Evolutionary conservation across 108 stramenopile genomes (phyloP).

Genomic region (Stephanodiscus minutulus): DNA sequence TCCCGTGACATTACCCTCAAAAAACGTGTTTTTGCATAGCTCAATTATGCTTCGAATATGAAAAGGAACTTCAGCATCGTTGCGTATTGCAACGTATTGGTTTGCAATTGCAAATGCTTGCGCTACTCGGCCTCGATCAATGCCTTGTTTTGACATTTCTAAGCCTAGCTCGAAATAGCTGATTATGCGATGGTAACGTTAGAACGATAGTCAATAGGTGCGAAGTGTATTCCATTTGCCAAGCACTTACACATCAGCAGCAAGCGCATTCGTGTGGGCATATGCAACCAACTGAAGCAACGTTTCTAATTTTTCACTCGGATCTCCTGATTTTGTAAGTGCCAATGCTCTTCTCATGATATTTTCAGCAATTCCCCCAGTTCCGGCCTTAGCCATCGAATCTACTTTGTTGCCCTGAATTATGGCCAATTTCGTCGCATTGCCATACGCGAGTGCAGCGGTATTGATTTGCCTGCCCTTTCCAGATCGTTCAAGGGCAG

Average conservation of each 20-base stretch:
- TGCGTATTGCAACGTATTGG: conserved; percentile 35
- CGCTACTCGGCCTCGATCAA: conserved; percentile 16
- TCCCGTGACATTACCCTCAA: conserved; percentile 18
- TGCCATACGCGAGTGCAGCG: conserved; percentile 46
- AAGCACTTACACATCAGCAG: conserved; percentile 33
- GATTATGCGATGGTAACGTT: too few relatives aligned
- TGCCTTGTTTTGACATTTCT: conserved; percentile 35
- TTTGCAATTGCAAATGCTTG: conserved; percentile 45
- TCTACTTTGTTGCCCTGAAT: conserved; percentile 44
- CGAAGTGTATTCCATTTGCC: too few relatives aligned
- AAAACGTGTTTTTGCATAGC: conserved; percentile 21
- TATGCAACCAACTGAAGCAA: conserved; percentile 29
- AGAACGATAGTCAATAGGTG: too few relatives aligned
- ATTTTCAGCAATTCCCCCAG: conserved; percentile 51
- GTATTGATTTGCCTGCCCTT: conserved; percentile 44
- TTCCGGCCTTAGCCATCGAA: conserved; percentile 37
- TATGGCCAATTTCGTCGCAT: conserved; percentile 49
- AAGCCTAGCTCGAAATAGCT: conserved; percentile 45
- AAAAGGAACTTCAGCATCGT: conserved; percentile 38
- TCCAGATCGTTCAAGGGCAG: conserved; percentile 51
- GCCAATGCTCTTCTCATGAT: conserved; percentile 49
- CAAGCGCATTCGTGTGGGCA: conserved; percentile 46
- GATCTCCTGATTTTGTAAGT: conserved; percentile 31
- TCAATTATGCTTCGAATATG: conserved; percentile 43
- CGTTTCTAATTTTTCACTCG: conserved; percentile 27